Conservation (phyloP, 2,329 filamentous ascomycete genomes). For the Xylariaceae sp. region DNA sequence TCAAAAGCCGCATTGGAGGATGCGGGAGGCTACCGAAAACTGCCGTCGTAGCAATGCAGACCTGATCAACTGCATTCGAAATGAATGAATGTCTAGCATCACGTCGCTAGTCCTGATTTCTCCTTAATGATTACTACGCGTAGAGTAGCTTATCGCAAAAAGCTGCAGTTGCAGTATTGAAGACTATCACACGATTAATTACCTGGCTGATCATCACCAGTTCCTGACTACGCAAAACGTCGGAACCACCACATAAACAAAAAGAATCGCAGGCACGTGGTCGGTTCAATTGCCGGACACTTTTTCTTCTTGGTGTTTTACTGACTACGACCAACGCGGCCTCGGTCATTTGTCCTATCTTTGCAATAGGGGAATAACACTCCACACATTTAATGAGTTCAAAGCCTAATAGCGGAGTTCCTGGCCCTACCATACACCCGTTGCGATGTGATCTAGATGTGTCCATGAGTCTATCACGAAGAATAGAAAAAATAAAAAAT, state of each 20-base stretch:
- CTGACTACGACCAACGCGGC: no score
- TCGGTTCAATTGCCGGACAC: not conserved
- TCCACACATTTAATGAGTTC: not conserved
- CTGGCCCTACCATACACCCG: not conserved
- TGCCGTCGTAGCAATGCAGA: not conserved
- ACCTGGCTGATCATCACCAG: constrained; percentile 18
- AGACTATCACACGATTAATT: constrained; percentile 23
- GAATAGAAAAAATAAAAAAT: no score
- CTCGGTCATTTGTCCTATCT: not conserved
- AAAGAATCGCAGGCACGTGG: constrained; percentile 15
- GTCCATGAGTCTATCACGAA: no score
- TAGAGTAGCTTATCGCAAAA: constrained; percentile 1
- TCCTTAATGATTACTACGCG: not conserved
- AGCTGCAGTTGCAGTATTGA: constrained; percentile 10
- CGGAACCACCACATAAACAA: not conserved
- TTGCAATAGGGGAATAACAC: not conserved
- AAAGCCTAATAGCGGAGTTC: not conserved
- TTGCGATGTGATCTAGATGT: no score
- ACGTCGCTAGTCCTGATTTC: not conserved
- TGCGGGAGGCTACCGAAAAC: not conserved
- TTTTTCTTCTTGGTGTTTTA: no score
- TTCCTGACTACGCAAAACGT: constrained; percentile 5
- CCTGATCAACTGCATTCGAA: not conserved
- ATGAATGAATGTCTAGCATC: not conserved
- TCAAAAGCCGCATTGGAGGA: not conserved